These are phyloP conservation scores for Dalbergia oliveri DNA, from an alignment of 306 rosid genomes.

Conservation along the genomic window DNA sequence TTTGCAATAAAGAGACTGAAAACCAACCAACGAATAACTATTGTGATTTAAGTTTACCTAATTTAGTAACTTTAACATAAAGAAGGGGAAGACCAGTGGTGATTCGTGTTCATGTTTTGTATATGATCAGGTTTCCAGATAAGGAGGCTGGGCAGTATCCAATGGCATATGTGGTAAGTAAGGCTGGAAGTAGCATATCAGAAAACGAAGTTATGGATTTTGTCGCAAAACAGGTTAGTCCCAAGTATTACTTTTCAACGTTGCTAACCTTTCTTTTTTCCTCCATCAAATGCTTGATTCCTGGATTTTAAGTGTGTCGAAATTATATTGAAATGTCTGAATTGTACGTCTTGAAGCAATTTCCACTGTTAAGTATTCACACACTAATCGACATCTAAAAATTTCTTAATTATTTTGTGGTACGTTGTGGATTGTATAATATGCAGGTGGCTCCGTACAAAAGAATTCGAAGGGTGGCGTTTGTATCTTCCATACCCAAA, in stretches of 20 bases:
- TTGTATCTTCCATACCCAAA: constrained; percentile 82
- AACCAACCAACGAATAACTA: not conserved
- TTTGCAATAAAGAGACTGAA: too few species aligned
- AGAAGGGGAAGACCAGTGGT: not conserved
- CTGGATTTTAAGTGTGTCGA: not conserved
- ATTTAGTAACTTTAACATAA: not conserved
- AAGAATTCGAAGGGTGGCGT: constrained; percentile 79
- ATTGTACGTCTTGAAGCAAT: not conserved
- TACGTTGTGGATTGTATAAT: not conserved
- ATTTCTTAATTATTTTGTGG: not conserved
- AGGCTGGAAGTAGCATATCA: constrained; percentile 63
- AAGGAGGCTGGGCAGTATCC: constrained; percentile 89
- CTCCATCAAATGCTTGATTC: not conserved
- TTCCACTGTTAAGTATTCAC: not conserved
- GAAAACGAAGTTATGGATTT: constrained; percentile 73
- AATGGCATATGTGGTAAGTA: constrained; percentile 87
- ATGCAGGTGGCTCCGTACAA: constrained; percentile 93
- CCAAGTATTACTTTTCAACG: not conserved
- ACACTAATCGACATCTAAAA: not conserved
- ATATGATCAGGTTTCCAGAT: constrained; percentile 71
- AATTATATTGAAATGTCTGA: not conserved
- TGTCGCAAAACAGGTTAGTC: constrained; percentile 73
- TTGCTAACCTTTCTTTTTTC: not conserved
- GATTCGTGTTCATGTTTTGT: not conserved
- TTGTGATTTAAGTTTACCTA: not conserved